Conservation (phyloP, 1,284 basidiomycete genomes). For the Ceratobasidium sp. region DNA sequence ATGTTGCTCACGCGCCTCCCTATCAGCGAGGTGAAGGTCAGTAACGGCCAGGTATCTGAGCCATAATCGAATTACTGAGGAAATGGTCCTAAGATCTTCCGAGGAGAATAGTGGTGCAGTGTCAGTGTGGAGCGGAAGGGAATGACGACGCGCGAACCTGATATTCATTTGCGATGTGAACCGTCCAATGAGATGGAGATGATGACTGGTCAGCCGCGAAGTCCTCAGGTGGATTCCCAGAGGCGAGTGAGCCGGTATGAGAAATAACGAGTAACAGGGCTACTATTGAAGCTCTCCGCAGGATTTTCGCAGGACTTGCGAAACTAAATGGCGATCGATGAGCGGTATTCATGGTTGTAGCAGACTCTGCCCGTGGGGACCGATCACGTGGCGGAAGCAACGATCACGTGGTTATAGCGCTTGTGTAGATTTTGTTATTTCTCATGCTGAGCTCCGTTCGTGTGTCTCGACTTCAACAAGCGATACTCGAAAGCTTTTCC, state of each 20-base stretch:
- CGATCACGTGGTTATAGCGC: too few species aligned
- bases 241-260: too few species aligned
- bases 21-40: constrained; percentile 49
- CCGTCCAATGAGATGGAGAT: too few species aligned
- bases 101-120: too few species aligned
- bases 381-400: background rate
- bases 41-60: background rate
- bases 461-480: constrained; percentile 30
- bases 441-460: constrained; percentile 19
- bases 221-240: too few species aligned
- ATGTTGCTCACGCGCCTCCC: constrained; percentile 84
- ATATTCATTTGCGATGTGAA: too few species aligned
- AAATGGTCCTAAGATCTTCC: constrained; percentile 79
- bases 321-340: background rate
- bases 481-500: constrained; percentile 31
- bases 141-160: too few species aligned
- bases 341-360: background rate
- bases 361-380: background rate
- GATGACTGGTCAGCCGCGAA: too few species aligned
- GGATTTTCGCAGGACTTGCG: background rate
- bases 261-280: too few species aligned
- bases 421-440: background rate
- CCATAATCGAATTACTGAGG: constrained; percentile 57
- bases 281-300: too few species aligned
- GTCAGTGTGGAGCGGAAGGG: too few species aligned